Conservation (phyloP, 2,329 filamentous ascomycete genomes). For the Neofusicoccum laricinum region DNA sequence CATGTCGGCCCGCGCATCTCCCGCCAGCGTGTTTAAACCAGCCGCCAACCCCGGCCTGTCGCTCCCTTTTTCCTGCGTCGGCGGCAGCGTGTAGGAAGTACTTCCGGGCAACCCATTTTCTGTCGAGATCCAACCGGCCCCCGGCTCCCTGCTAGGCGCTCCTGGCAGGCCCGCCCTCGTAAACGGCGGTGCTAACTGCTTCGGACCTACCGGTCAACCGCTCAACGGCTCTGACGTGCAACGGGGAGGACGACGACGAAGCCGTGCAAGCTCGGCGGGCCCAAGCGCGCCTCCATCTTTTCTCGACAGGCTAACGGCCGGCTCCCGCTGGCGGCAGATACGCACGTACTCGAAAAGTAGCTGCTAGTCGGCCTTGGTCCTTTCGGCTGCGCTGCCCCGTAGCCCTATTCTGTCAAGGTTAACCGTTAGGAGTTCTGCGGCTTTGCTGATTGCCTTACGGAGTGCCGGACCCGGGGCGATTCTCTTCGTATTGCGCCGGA, state of each 20-base stretch:
- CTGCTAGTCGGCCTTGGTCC: not conserved
- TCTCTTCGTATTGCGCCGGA: constrained; percentile 1
- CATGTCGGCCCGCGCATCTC: constrained; percentile 12
- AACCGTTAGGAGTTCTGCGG: constrained; percentile 7
- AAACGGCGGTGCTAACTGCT: constrained; percentile 5
- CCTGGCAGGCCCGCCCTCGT: constrained; percentile 1
- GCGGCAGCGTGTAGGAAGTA: constrained; percentile 6
- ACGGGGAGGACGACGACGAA: constrained; percentile 1
- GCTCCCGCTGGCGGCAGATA: not conserved
- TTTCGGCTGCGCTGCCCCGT: not conserved
- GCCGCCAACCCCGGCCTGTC: constrained; percentile 3
- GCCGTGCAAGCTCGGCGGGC: not conserved
- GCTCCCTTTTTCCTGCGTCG: constrained; percentile 6
- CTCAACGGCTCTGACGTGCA: constrained; percentile 11
- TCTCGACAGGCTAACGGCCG: not conserved
- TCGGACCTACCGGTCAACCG: constrained; percentile 9
- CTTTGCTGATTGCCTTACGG: not conserved
- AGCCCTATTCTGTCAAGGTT: not conserved
- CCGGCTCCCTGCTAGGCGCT: not conserved
- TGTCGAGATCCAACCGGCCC: not conserved
- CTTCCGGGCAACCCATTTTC: constrained; percentile 9
- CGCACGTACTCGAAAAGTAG: not conserved
- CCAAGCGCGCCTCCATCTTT: constrained; percentile 5
- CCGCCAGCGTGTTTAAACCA: constrained; percentile 8
- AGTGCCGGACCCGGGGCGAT: not conserved